phyloP scores from a whole-genome alignment of 179 eudicot genomes.

The Spergularia azorica region DNA sequence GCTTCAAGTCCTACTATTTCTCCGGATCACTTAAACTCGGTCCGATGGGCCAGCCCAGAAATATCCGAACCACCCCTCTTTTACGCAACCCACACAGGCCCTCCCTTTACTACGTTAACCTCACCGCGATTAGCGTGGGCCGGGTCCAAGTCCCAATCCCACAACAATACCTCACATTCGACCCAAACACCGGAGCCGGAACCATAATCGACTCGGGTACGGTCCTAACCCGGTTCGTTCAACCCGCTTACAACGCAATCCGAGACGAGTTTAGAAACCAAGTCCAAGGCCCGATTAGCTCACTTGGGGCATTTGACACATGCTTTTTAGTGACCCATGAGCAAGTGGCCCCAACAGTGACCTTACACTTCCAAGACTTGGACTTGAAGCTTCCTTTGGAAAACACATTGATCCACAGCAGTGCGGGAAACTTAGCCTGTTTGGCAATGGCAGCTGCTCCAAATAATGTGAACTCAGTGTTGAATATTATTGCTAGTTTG shows the following conservation, averaged over 20 bases:
- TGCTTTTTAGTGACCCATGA: constrained; percentile 68
- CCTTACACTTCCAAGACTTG: constrained; percentile 66
- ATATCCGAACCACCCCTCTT: constrained; percentile 70
- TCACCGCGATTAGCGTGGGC: constrained; percentile 73
- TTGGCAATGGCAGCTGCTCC: constrained; percentile 81
- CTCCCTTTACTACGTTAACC: constrained; percentile 82
- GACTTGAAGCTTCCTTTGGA: constrained; percentile 68
- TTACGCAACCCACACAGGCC: constrained; percentile 75
- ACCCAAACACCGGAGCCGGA: constrained; percentile 72
- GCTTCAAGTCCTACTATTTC: constrained; percentile 88
- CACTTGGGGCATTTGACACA: constrained; percentile 78
- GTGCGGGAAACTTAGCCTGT: constrained; percentile 66
- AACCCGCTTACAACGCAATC: constrained; percentile 51
- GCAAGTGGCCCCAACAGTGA: constrained; percentile 49
- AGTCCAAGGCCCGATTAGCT: constrained; percentile 59
- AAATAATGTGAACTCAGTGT: constrained; percentile 58
- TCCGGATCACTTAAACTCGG: constrained; percentile 90
- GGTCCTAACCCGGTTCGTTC: constrained; percentile 72
- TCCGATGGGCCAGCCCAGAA: constrained; percentile 65
- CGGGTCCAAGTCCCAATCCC: constrained; percentile 59
- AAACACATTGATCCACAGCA: constrained; percentile 79
- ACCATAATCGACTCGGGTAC: constrained; percentile 89
- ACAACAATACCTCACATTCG: constrained; percentile 48
- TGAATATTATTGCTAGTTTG: constrained; percentile 81
- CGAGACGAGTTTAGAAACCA: constrained; percentile 71